Evolutionary conservation across 2,329 filamentous ascomycete genomes (phyloP).

Genomic region (Byssothecium circinans): DNA sequence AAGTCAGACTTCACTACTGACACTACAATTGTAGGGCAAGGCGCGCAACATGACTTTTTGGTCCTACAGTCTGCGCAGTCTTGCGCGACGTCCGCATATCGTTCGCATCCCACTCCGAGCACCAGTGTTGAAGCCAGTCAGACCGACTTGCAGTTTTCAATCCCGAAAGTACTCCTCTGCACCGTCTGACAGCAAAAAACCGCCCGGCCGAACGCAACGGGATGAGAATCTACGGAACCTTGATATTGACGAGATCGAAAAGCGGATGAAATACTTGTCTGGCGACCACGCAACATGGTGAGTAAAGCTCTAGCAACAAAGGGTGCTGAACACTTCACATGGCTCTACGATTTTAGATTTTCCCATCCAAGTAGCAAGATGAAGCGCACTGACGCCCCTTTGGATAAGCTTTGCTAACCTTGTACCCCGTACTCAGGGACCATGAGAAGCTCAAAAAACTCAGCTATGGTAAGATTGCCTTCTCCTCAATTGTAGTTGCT

Average conservation of each 20-base stretch:
- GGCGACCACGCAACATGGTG: conserved; percentile 17
- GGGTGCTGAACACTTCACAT: too few relatives aligned
- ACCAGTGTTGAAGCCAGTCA: neutral
- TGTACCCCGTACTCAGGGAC: too few relatives aligned
- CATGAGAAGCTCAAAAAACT: conserved; percentile 14
- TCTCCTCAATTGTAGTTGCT: neutral
- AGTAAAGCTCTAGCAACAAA: too few relatives aligned
- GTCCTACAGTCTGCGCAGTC: neutral
- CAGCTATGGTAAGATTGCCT: conserved; percentile 1
- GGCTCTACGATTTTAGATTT: too few relatives aligned
- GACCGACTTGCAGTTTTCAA: neutral
- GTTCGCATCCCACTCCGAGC: neutral
- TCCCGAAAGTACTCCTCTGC: neutral
- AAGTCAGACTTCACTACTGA: too few relatives aligned
- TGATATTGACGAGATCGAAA: conserved; percentile 13
- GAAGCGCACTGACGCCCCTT: too few relatives aligned
- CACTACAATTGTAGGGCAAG: too few relatives aligned
- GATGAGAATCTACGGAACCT: conserved; percentile 3
- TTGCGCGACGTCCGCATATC: neutral
- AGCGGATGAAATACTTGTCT: conserved; percentile 11
- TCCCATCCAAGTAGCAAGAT: too few relatives aligned
- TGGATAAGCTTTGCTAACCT: too few relatives aligned
- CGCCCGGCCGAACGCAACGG: neutral
- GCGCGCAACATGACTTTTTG: neutral
- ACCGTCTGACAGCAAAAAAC: neutral